phyloP scores from a whole-genome alignment of 2,329 filamentous ascomycete genomes.

The Verticillium nonalfalfae region DNA sequence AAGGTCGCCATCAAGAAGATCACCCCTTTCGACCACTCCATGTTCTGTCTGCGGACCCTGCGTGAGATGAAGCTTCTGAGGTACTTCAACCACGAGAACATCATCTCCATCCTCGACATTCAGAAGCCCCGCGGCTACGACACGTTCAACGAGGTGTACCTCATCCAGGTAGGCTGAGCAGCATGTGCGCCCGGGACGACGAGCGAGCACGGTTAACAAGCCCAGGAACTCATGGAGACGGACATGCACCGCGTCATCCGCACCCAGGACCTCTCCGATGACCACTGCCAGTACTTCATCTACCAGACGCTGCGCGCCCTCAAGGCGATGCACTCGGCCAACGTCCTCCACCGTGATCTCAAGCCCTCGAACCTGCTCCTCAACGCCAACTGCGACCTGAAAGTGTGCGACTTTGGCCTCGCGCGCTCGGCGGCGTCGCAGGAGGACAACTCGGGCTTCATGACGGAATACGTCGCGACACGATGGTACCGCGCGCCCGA shows the following conservation, averaged over 20 bases:
- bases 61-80: conserved; percentile 98
- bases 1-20: conserved; percentile 99
- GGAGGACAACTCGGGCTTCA: conserved; percentile 99
- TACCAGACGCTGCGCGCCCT: conserved; percentile 97
- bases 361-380: conserved; percentile 96
- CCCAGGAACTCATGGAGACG: conserved; percentile 95
- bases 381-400: conserved; percentile 98
- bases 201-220: conserved; percentile 9
- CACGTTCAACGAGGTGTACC: conserved; percentile 93
- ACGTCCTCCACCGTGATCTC: conserved; percentile 93
- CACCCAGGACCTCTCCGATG: conserved; percentile 95
- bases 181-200: background rate
- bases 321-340: conserved; percentile 99
- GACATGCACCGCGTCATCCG: conserved; percentile 99
- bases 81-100: conserved; percentile 99
- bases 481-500: conserved; percentile 98
- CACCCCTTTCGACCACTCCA: conserved; percentile 96
- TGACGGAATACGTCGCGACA: conserved; percentile 99
- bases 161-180: conserved; percentile 70
- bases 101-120: conserved; percentile 98
- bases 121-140: conserved; percentile 97
- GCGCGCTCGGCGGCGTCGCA: conserved; percentile 93
- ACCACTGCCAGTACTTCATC: conserved; percentile 99
- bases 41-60: conserved; percentile 94
- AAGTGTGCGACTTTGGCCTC: conserved; percentile 97